Evolutionary conservation across 176 grass and related monocot genomes (phyloP).

Genomic region (Zizania latifolia): DNA sequence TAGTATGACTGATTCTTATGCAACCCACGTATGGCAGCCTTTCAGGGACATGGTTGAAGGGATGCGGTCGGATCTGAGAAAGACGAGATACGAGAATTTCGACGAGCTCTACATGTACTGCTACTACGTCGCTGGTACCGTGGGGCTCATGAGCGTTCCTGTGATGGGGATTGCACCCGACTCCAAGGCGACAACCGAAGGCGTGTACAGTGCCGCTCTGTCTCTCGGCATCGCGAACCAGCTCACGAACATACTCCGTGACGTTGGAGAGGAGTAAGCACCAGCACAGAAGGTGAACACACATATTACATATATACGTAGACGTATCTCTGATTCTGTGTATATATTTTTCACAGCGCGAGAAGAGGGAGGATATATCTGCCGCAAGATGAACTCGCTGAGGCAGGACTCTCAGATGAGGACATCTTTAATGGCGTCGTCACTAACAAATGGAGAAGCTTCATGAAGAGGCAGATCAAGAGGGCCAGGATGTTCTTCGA

Average conservation of each 20-base stretch:
- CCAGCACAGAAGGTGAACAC: not conserved
- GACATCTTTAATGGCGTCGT: slow-evolving; percentile 78
- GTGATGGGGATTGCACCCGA: slow-evolving; percentile 82
- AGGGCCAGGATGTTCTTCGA: slow-evolving; percentile 83
- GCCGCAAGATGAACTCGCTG: slow-evolving; percentile 77
- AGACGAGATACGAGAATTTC: slow-evolving; percentile 71
- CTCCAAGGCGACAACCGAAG: slow-evolving; percentile 71
- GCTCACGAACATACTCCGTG: slow-evolving; percentile 85
- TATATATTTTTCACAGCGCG: slow-evolving; percentile 24
- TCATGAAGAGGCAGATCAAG: slow-evolving; percentile 93
- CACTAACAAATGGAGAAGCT: slow-evolving; percentile 60
- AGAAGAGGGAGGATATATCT: slow-evolving; percentile 84
- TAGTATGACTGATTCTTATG: slow-evolving; percentile 1
- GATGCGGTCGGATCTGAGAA: slow-evolving; percentile 80
- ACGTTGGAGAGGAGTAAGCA: slow-evolving; percentile 92
- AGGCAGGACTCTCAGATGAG: slow-evolving; percentile 66
- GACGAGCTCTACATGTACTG: slow-evolving; percentile 97
- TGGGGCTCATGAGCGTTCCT: slow-evolving; percentile 85
- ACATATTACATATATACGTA: too few relatives aligned
- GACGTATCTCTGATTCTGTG: not conserved
- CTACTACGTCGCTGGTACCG: slow-evolving; percentile 90
- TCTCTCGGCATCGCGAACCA: slow-evolving; percentile 83
- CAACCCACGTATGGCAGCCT: slow-evolving; percentile 32
- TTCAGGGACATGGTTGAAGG: slow-evolving; percentile 97
- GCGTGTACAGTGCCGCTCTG: slow-evolving; percentile 64